Base-by-base conservation (phyloP, 2,329 filamentous ascomycete genomes). In the Acephala macrosclerotiorum region DNA sequence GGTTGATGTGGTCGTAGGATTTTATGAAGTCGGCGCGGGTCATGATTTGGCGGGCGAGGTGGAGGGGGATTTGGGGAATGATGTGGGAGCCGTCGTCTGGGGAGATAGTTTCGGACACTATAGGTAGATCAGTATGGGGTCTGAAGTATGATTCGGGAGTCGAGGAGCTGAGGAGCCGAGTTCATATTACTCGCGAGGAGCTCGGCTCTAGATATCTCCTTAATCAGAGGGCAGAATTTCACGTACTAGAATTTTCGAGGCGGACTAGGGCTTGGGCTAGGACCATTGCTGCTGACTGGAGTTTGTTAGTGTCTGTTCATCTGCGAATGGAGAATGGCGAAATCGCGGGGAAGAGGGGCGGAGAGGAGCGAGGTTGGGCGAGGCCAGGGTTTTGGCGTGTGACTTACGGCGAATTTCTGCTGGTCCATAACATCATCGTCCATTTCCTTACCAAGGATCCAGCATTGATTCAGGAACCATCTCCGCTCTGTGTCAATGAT, bases 391-490 rank as follows among this genome's bases (percentile, higher is more conserved):
- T n/a, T n/a, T n/a, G n/a, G n/a, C n/a, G n/a, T 38, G 12, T 45
- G 36, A 86, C 89, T 80, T 82, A 93, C 91, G 55, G 94, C 93
- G 83, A 93, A 97, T 78, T 98, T 97, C 77, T 98, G 94, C 78
- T 97, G 92, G 75, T 97, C 93, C 90, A 98, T 98, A 72, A 97
- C 96, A 76, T 99, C 96, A 79, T 98, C 96, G 72, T 98, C 96
- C 90, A 91, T 94, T 69, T 90, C 89, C 67, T 80, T 82, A 20
- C 91, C 91, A 1, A 94, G 83, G 61, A 94, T 91, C 82, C 91
- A 91, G 76, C 91, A 93, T 75, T 91, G 89, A 78, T 93, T 94
- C 22, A 94, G 79, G 72, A 94, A 90, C 91, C 91, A 94, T 0
- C 88, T 90, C 76, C 91, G 92, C 75, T 94, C 91, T 45, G 84